Evolutionary conservation across 345 rosid species (phyloP).

Genomic region (Arabidopsis thaliana): DNA sequence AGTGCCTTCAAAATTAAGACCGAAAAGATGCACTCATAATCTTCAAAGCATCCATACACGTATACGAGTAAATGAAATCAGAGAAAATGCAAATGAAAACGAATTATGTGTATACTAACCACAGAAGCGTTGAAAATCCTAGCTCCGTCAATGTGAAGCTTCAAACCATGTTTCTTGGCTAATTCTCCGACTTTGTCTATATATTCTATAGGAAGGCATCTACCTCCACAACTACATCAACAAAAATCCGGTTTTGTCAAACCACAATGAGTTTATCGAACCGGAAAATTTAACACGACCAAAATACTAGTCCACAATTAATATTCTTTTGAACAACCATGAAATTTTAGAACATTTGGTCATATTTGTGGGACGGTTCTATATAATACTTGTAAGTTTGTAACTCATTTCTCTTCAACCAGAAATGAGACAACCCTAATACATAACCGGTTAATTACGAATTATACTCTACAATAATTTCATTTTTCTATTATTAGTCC

Average conservation of each 20-base stretch:
- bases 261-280: not conserved
- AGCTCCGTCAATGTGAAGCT: slow-evolving; percentile 98
- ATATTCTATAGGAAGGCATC: slow-evolving; percentile 73
- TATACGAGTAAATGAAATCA: not conserved
- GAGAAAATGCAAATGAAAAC: not conserved
- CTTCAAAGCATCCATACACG: not conserved
- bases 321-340: no score
- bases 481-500: no score
- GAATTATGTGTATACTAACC: slow-evolving; percentile 55
- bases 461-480: no score
- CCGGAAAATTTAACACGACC: not conserved
- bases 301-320: no score
- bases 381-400: no score
- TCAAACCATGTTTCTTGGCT: slow-evolving; percentile 80
- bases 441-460: no score
- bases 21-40: not conserved
- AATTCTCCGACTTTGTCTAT: slow-evolving; percentile 74
- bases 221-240: slow-evolving; percentile 80
- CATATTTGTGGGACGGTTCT: no score
- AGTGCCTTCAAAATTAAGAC: slow-evolving; percentile 61
- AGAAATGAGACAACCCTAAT: no score
- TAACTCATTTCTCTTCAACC: no score
- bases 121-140: slow-evolving; percentile 89
- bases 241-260: slow-evolving; percentile 13
- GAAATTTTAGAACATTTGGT: no score